Percentiles rank a stretch among this genome's conserved stretches.
Conservation (phyloP, 1,284 basidiomycete genomes). For the Nidula niveotomentosa region DNA sequence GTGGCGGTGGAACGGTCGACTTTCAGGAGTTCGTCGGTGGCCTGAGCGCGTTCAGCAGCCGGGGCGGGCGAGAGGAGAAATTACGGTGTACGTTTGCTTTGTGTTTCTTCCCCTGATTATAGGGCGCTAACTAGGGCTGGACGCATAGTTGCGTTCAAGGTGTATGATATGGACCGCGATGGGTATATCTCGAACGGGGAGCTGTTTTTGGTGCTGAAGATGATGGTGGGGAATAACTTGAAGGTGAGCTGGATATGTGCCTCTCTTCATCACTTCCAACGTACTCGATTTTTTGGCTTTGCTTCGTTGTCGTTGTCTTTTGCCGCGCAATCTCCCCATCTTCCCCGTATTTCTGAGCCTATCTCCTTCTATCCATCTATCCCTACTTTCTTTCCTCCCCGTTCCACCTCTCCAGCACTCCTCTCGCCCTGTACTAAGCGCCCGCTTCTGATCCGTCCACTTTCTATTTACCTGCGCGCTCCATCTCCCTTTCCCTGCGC, state of each 20-base stretch:
- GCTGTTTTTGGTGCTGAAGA: conserved; percentile 97
- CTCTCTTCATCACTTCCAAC: neutral
- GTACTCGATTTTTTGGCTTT: too few species aligned
- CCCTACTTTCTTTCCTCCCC: too few species aligned
- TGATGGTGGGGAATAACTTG: conserved; percentile 99
- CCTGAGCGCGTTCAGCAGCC: conserved; percentile 94
- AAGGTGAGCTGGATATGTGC: conserved; percentile 55
- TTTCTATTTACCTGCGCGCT: too few species aligned
- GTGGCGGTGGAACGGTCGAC: conserved; percentile 97
- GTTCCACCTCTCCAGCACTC: too few species aligned
- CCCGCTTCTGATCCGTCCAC: too few species aligned
- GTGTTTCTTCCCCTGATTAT: neutral
- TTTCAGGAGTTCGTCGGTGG: conserved; percentile 99
- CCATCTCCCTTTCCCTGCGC: too few species aligned
- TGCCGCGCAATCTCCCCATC: too few species aligned
- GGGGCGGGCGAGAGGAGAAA: conserved; percentile 97
- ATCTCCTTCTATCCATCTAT: too few species aligned
- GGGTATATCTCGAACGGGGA: conserved; percentile 99
- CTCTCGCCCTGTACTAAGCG: too few species aligned
- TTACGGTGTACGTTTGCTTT: conserved; percentile 72
- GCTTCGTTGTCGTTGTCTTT: too few species aligned
- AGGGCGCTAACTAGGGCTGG: neutral
- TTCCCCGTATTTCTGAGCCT: too few species aligned
- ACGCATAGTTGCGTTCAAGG: conserved; percentile 46
- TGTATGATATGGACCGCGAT: conserved; percentile 98